Conservation (phyloP, 2,329 filamentous ascomycete genomes). For the Teratosphaeria zuluensis region DNA sequence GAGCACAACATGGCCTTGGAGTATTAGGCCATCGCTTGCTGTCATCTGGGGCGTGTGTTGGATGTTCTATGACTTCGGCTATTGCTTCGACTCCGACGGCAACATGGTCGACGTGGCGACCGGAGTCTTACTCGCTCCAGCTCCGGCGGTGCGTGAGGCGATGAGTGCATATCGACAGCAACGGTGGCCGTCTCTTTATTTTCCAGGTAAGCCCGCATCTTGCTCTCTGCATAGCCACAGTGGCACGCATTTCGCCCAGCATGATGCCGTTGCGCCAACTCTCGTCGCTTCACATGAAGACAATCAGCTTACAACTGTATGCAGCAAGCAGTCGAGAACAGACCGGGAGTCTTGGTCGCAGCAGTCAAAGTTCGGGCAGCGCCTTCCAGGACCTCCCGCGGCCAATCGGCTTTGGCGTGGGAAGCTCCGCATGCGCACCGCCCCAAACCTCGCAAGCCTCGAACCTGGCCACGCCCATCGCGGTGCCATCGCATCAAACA, state of each 20-base stretch:
- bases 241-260: neutral
- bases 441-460: neutral
- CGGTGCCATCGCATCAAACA: neutral
- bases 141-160: neutral
- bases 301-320: neutral
- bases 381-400: neutral
- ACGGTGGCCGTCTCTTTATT: slow-evolving; percentile 3
- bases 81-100: neutral
- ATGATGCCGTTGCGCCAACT: neutral
- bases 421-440: neutral
- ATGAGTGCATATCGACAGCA: neutral
- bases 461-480: neutral
- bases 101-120: slow-evolving; percentile 2
- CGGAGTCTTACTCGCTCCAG: neutral
- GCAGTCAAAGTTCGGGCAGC: neutral
- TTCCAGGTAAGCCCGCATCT: slow-evolving; percentile 1
- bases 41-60: slow-evolving; percentile 30
- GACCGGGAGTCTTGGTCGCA: neutral
- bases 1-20: slow-evolving; percentile 31
- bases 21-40: slow-evolving; percentile 25
- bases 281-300: neutral
- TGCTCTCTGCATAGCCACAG: neutral
- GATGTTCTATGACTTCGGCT: slow-evolving; percentile 22
- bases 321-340: neutral
- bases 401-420: neutral